Evolutionary conservation across 2,329 filamentous ascomycete genomes (phyloP).

Genomic region (Chaetomiaceae sp.): DNA sequence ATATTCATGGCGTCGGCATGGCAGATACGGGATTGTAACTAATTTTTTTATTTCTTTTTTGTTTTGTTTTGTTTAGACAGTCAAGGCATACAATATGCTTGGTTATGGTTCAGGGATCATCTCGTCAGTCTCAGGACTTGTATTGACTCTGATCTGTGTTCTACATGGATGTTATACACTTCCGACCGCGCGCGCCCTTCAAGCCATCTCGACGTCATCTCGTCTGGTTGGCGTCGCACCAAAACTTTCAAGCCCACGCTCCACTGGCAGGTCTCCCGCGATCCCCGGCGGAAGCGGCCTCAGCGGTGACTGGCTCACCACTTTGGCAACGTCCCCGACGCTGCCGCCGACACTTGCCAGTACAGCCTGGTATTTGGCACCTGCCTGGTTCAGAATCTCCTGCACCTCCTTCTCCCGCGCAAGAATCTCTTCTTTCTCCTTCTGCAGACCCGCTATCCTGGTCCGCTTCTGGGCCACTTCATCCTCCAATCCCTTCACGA

Average conservation of each 20-base stretch:
- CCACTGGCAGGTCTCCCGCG: constrained; percentile 28
- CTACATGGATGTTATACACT: neutral
- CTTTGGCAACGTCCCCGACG: constrained; percentile 18
- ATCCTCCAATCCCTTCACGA: constrained; percentile 59
- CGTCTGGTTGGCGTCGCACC: constrained; percentile 40
- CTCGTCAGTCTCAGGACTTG: no score
- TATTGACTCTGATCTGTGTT: no score
- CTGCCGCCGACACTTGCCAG: constrained; percentile 31
- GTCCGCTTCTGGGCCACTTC: constrained; percentile 57
- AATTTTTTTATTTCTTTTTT: no score
- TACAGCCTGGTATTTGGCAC: constrained; percentile 54
- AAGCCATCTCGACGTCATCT: constrained; percentile 23
- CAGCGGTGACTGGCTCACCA: constrained; percentile 31
- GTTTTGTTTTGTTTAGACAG: constrained; percentile 18
- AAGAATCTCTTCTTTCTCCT: constrained; percentile 64
- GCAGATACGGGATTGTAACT: constrained; percentile 18
- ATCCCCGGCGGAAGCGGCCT: constrained; percentile 27
- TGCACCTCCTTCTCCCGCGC: constrained; percentile 76
- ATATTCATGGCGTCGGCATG: constrained; percentile 28
- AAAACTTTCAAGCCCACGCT: constrained; percentile 45
- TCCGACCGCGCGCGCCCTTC: no score
- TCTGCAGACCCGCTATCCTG: constrained; percentile 61
- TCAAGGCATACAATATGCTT: constrained; percentile 5
- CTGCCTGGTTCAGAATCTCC: constrained; percentile 72
- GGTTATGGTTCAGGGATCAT: neutral